Conservation (phyloP, 1,139 yeast species). For the Yamadazyma dushanensis region DNA sequence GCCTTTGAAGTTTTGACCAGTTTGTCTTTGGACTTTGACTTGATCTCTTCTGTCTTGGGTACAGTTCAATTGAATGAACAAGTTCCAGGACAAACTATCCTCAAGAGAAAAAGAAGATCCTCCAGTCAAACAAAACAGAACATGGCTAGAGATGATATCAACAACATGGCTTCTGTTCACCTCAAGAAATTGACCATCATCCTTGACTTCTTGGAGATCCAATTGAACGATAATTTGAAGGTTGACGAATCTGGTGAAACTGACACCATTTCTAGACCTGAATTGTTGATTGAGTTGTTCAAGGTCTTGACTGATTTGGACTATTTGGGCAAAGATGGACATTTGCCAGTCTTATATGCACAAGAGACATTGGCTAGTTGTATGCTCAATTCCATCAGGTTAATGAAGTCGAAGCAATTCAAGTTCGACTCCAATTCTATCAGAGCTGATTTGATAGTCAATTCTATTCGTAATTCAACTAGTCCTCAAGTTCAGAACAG, state of each 20-base stretch:
- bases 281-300: conserved; percentile 59
- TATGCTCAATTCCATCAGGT: conserved; percentile 68
- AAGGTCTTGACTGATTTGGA: conserved; percentile 80
- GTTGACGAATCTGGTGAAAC: conserved; percentile 5
- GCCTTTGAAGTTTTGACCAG: conserved; percentile 53
- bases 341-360: conserved; percentile 84
- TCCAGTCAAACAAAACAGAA: conserved; percentile 74
- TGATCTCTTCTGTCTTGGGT: conserved; percentile 51
- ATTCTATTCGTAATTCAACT: conserved; percentile 82
- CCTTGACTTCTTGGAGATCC: conserved; percentile 72
- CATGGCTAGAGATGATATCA: conserved; percentile 69
- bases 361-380: conserved; percentile 90
- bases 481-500: conserved; percentile 96
- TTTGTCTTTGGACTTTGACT: conserved; percentile 43
- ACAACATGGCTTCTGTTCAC: conserved; percentile 73
- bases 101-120: conserved; percentile 78
- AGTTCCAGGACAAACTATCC: conserved; percentile 50
- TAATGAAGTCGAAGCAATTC: conserved; percentile 38
- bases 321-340: conserved; percentile 86
- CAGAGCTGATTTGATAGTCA: conserved; percentile 87
- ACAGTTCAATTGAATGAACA: conserved; percentile 47
- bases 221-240: conserved; percentile 24
- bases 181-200: conserved; percentile 75
- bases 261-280: conserved; percentile 39
- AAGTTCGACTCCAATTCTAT: conserved; percentile 64